Percentiles rank a stretch among this genome's conserved stretches.
phyloP scores from a whole-genome alignment of 2,329 filamentous ascomycete species.

The Dactylonectria macrodidyma region DNA sequence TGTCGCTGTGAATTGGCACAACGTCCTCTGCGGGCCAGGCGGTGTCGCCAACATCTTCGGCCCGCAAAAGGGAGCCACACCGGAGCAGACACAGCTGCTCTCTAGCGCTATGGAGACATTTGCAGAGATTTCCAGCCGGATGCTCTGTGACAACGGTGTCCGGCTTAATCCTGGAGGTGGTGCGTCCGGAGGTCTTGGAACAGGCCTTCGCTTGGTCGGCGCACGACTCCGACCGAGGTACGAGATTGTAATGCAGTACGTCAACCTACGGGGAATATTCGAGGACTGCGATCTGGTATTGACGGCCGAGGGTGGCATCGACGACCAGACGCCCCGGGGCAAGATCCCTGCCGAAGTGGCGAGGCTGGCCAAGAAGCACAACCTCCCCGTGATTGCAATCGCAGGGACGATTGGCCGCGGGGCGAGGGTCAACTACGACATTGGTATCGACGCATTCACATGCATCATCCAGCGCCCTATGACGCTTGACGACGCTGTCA shows the following conservation, averaged over 20 bases:
- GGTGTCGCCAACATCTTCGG: conserved; percentile 67
- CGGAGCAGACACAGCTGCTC: conserved; percentile 59
- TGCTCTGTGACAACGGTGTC: conserved; percentile 54
- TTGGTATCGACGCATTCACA: conserved; percentile 53
- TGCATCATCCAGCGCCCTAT: conserved; percentile 52
- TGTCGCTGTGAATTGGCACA: conserved; percentile 67
- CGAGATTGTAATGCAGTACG: conserved; percentile 66
- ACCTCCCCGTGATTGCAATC: conserved; percentile 60
- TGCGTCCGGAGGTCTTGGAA: conserved; percentile 66
- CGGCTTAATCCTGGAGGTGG: conserved; percentile 61
- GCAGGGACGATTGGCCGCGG: conserved; percentile 55
- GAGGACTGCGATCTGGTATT: conserved; percentile 65
- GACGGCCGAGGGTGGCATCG: conserved; percentile 68
- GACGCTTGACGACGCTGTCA: conserved; percentile 50
- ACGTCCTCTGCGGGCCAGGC: conserved; percentile 63
- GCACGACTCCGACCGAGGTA: conserved; percentile 62
- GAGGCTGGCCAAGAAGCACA: conserved; percentile 60
- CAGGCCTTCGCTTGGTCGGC: conserved; percentile 64
- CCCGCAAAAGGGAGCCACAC: conserved; percentile 65
- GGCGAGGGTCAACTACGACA: conserved; percentile 52
- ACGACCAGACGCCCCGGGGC: conserved; percentile 65
- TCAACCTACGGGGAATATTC: conserved; percentile 62
- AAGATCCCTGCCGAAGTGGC: conserved; percentile 70
- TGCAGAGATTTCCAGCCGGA: conserved; percentile 53
- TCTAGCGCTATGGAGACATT: conserved; percentile 59